Base-by-base conservation (phyloP, 1,284 basidiomycete species). In the Ustilago hordei region DNA sequence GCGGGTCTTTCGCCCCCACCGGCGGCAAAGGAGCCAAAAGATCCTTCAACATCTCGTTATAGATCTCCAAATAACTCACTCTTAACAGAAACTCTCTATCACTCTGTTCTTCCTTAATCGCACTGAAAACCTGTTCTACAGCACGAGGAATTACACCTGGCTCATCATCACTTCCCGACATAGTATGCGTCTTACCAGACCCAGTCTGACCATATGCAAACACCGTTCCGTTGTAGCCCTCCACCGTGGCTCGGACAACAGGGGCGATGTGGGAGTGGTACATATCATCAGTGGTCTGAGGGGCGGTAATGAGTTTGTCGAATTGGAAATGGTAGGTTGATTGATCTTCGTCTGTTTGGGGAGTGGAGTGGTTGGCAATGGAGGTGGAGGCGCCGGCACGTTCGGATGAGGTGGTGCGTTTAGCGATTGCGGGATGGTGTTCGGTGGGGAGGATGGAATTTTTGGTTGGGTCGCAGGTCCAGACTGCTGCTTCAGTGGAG, bases 101-200 rank as follows among this genome's bases (percentile, higher is more conserved):
- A 13, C 48, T 50, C 0, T 85, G 82, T 61, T 86, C 81, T 64
- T 87, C 70, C n/a, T 73, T 63, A 53, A 75, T 66, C 64, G 57
- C 65, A 35, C 87, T 83, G 65, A 90, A 90, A 6, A 90, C 87
- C 55, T 90, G 88, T 47, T 88, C 87, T 17, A 99, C 93, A 0
- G 95, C 92, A 32, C 93, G 91, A 0, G 95, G 95, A 68, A 98
- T 98, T 75, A 99, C 95, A 66, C 96, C 96, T 0, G 95, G 95
- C 79, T 98, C 92, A 3, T 90, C 89, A 11, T 92, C 91, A 41
- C 90, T 91, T 11, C 96, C 96, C 8, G 89, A 90, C 48, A 98
- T 90, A 0, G 95, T 96, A 85, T 92, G 95, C 2, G 93, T 94
- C 86, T 90, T 90, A 45, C 89, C 89, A 3, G 88, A 88, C 15